Evolutionary conservation across 2,329 filamentous ascomycete genomes (phyloP), one percentile per base, ranked within the genome.

Genomic region (Phyllosticta citribraziliensis): DNA sequence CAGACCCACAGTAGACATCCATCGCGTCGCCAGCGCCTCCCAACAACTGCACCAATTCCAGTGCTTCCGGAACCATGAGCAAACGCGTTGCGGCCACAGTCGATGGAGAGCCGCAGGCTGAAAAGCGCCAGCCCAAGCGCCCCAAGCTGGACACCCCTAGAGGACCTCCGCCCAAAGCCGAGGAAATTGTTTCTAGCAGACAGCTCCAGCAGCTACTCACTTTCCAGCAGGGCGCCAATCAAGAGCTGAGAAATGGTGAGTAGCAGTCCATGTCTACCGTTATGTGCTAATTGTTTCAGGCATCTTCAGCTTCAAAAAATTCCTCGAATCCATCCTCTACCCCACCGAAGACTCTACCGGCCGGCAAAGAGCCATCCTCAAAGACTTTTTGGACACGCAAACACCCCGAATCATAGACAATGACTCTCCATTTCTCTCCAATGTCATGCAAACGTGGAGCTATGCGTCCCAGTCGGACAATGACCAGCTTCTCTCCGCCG

Each of bases 371-470:
- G 70, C 75, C 47, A 86, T 93, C 58, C 76, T 93, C 33, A 80
- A 80, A 65, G 84, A 89, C 66, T 94, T 88, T 70, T 82, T 94
- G 56, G 81, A 85, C 53, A 76, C 79, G 53, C 82, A 85, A 69
- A 80, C 78, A 63, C 76, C 78, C 19, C 73, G 73, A 63, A 74
- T 73, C 57, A 70, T 73, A 19, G 76, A 78, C 33, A 83, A 85
- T 47, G 79, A 83, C 58, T 78, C 82, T 6, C 78, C 86, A 24
- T 90, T 87, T 66, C 82, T 97, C 30, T 77, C 82, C 2, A 90
- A 96, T 67, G 77, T 97, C 50, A 88, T 95, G 75, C 88, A 95
- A 67, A 91, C 86, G 63, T 97, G 93, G 93, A 86, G 85, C 55
- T 91, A 89, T 76, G 91, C 89, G 3, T 85, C 85, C 30, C 86